Evolutionary conservation across 2,329 filamentous ascomycete genomes (phyloP), one percentile per base, ranked within the genome.

Genomic region (Paecilomyces sp.): DNA sequence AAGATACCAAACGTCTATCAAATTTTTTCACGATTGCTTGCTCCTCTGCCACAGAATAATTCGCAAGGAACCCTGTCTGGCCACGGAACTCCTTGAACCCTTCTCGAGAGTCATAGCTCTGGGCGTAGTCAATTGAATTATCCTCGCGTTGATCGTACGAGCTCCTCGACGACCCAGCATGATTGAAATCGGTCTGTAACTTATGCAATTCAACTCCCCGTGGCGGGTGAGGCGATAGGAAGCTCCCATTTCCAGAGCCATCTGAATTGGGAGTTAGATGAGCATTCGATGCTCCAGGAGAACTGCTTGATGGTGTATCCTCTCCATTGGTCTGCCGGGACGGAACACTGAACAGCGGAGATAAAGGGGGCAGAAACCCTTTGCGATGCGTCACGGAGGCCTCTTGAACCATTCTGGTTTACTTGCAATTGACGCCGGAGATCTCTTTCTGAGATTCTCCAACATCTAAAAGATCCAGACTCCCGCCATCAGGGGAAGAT

Each of bases 1-100:
- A 95, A 0, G 90, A 72, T 5, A 96, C 90, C 57, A 97, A 81
- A 64, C 83, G 85, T 59, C 85, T 81, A 72, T 96, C 92, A 65
- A 96, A 85, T 76, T 90, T 92, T 68, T 80, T 81, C 59, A 92
- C 80, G 8, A 95, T 87, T 3, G 80, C 78, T 24, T 73, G 77
- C 70, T 95, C 92, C 72, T 97, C 92, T 58, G 92, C 87, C 1
- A 79, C 57, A 4, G 77, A 76, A 56, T 74, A 76, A 67, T 51
- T 52, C 18, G 30, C 25, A n/a, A 50, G 55, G 25, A 56, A 56
- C 51, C 50, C 55, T 24, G 33, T 68, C 65, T 61, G 83, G 64
- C 22, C 63, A 63, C 24, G 57, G 53, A 11, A 55, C 58, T 56
- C 52, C 52, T 67, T 63, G 7, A 63, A 52, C 55, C 70, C 68